phyloP scores from a whole-genome alignment of 2,329 filamentous ascomycete species.

The Colletotrichum liaoningense region DNA sequence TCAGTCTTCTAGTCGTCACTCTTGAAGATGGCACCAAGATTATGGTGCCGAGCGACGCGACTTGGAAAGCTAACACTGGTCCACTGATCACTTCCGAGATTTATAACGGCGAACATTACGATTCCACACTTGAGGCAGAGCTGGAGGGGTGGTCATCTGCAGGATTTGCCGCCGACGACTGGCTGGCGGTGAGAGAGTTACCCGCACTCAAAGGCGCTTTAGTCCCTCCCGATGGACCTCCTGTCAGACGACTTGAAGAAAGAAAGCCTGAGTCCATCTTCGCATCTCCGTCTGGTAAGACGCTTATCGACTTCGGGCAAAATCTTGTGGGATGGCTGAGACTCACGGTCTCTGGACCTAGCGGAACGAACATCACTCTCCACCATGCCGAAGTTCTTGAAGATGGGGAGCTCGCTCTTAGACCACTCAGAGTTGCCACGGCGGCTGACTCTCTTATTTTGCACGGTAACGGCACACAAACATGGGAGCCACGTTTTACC shows the following conservation, averaged over 20 bases:
- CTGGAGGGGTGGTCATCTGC: conserved; percentile 41
- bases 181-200: conserved; percentile 45
- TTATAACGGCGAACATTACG: conserved; percentile 65
- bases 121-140: conserved; percentile 48
- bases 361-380: conserved; percentile 56
- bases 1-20: conserved; percentile 51
- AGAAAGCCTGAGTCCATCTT: conserved; percentile 46
- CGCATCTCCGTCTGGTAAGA: conserved; percentile 53
- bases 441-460: conserved; percentile 52
- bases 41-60: conserved; percentile 48
- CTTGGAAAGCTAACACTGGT: conserved; percentile 49
- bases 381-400: conserved; percentile 68
- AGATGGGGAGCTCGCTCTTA: conserved; percentile 52
- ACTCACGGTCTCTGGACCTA: conserved; percentile 49
- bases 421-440: conserved; percentile 56
- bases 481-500: conserved; percentile 61
- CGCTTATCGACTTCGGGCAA: conserved; percentile 66
- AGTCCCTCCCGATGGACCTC: conserved; percentile 54
- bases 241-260: conserved; percentile 51
- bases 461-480: conserved; percentile 36
- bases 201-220: conserved; percentile 47
- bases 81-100: conserved; percentile 54
- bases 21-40: conserved; percentile 44
- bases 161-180: conserved; percentile 41
- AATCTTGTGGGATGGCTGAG: conserved; percentile 65